Percentiles rank a stretch among this genome's conserved stretches.
Conservation (phyloP, 805 yeast genomes). For the Suhomyces sp. region DNA sequence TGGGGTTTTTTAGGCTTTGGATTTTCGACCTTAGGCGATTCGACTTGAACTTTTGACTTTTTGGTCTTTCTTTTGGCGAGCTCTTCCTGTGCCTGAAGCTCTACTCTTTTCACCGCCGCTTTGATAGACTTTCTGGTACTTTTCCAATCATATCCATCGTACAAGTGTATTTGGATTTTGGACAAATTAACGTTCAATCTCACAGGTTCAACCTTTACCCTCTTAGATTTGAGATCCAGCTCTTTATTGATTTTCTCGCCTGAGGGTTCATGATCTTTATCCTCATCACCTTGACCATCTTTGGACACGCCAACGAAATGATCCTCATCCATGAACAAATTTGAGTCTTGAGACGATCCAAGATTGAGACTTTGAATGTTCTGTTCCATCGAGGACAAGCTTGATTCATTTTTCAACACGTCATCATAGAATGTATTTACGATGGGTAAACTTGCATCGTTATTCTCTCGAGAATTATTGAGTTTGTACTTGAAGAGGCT, state of each 20-base stretch:
- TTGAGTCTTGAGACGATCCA: background rate
- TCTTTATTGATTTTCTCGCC: background rate
- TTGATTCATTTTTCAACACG: background rate
- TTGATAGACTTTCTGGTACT: conserved; percentile 66
- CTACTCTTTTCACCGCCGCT: conserved; percentile 63
- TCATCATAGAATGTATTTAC: conserved; percentile 3
- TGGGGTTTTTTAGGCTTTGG: background rate
- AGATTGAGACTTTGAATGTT: conserved; percentile 24
- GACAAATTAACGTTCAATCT: conserved; percentile 33
- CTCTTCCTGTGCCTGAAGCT: conserved; percentile 42
- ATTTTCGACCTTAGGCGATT: background rate
- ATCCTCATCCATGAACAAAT: conserved; percentile 23
- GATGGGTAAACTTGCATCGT: background rate
- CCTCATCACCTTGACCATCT: background rate
- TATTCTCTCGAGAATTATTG: background rate
- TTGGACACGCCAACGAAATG: conserved; percentile 16
- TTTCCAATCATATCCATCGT: conserved; percentile 93
- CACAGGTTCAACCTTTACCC: conserved; percentile 19
- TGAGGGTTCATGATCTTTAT: background rate
- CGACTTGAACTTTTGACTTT: background rate
- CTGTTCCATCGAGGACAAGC: conserved; percentile 16
- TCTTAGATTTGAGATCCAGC: background rate
- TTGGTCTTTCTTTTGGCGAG: conserved; percentile 11
- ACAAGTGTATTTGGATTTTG: conserved; percentile 47
- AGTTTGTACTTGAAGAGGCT: background rate